Evolutionary conservation across 306 rosid species (phyloP), one percentile per base, ranked within the genome.

Genomic region (Morella rubra): DNA sequence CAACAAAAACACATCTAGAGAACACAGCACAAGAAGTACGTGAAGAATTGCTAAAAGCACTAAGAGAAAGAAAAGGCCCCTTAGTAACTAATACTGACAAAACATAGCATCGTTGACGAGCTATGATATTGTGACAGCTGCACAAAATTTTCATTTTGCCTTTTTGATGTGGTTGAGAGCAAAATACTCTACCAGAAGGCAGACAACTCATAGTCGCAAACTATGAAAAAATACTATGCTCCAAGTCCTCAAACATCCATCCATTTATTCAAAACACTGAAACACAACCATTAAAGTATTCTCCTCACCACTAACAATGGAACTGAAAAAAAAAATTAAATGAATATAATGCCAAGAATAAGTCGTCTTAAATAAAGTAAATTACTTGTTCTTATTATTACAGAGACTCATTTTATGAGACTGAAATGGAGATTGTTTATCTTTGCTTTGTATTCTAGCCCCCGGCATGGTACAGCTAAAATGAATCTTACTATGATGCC

Each of bases 1-100:
- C 99, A 79, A 89, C 97, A 89, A 92, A 95, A 74, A 95, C 97
- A 79, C 96, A 80, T 88, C 99, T 95, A 87, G 53, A 84, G 78
- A 82, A 62, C 74, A 72, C 76, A 82, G 79, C 77, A 61, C 56
- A 42, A 56, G 16, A 68, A 75, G 45, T 15, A 69, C 32, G 59
- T 47, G 73, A 46, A 69, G 69, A 41, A 80, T 65, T 12, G 14
- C 52, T 49, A 49, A 49, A 32, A 49, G 52, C 52, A 15, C 15
- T 49, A 49, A 11, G 16, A 49, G 15, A 49, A 9, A 49, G 52
- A 49, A 49, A 49, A 12, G 14, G 52, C 52, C 16, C 52, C 52
- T 49, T 49, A 65, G 24, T 65, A 8, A 18, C 20, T 65, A 9
- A 8, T 65, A 64, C 47, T 16, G 47, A 40, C 11, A 13, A 64